Conservation (phyloP, 1,284 basidiomycete genomes). For the Dichomitus squalens region DNA sequence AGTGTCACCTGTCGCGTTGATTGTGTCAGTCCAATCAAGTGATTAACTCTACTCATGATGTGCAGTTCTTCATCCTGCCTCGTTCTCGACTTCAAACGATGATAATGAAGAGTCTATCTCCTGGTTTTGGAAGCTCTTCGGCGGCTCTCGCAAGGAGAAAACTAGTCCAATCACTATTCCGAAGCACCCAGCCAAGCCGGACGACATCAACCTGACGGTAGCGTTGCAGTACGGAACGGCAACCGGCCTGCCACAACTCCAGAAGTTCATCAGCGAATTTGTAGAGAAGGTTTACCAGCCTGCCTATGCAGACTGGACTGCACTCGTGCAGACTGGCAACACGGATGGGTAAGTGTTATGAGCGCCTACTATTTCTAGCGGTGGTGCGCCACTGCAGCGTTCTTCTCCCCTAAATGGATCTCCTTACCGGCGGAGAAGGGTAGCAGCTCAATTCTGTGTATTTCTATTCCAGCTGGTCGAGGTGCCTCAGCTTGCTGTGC, state of each 20-base stretch:
- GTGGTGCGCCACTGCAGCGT: too few relatives aligned
- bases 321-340: constrained; percentile 70
- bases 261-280: constrained; percentile 60
- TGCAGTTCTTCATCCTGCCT: constrained; percentile 38
- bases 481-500: constrained; percentile 57
- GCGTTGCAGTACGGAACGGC: constrained; percentile 78
- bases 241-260: constrained; percentile 53
- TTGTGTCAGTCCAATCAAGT: constrained; percentile 36
- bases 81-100: constrained; percentile 35
- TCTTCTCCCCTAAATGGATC: too few relatives aligned
- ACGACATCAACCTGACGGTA: constrained; percentile 63
- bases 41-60: background rate
- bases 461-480: constrained; percentile 45
- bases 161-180: constrained; percentile 58
- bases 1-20: constrained; percentile 30
- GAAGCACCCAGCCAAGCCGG: constrained; percentile 53
- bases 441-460: background rate
- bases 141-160: constrained; percentile 42
- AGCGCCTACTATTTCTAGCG: too few relatives aligned
- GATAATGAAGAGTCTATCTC: constrained; percentile 42
- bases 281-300: constrained; percentile 67
- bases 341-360: constrained; percentile 67
- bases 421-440: background rate
- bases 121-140: constrained; percentile 73
- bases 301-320: constrained; percentile 67